phyloP scores from a whole-genome alignment of 2,329 filamentous ascomycete species.

The Diaporthe citrichinensis region DNA sequence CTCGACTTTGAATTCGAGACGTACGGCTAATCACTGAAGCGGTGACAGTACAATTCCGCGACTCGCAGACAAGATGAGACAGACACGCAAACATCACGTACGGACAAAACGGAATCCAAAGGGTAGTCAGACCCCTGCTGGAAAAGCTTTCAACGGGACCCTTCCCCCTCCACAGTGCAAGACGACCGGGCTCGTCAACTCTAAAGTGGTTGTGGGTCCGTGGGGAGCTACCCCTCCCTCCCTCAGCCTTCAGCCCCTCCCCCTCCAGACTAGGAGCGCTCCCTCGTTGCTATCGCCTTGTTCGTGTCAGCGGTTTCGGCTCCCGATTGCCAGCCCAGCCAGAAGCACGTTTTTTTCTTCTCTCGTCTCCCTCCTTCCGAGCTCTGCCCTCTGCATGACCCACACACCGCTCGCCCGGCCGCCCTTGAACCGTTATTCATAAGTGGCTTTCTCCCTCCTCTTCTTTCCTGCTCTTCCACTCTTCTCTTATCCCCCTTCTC shows the following conservation, averaged over 20 bases:
- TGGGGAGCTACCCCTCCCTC: constrained; percentile 33
- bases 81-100: background rate
- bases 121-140: constrained; percentile 17
- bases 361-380: constrained; percentile 2
- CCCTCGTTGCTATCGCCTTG: constrained; percentile 12
- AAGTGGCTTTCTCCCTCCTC: constrained; percentile 36
- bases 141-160: constrained; percentile 18
- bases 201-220: constrained; percentile 29
- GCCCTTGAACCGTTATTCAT: constrained; percentile 31
- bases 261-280: constrained; percentile 15
- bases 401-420: constrained; percentile 36
- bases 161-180: constrained; percentile 18
- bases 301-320: constrained; percentile 34
- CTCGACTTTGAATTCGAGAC: background rate
- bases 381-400: constrained; percentile 25
- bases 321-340: constrained; percentile 28
- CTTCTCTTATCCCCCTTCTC: constrained; percentile 20
- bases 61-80: constrained; percentile 25
- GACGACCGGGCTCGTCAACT: background rate
- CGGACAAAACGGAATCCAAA: background rate
- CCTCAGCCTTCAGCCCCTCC: constrained; percentile 31
- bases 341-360: constrained; percentile 18
- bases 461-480: constrained; percentile 21
- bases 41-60: constrained; percentile 5
- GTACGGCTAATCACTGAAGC: background rate